Evolutionary conservation across 2,329 filamentous ascomycete species (phyloP), one percentile per base, ranked within the genome.

Genomic region (Fusarium sp.): DNA sequence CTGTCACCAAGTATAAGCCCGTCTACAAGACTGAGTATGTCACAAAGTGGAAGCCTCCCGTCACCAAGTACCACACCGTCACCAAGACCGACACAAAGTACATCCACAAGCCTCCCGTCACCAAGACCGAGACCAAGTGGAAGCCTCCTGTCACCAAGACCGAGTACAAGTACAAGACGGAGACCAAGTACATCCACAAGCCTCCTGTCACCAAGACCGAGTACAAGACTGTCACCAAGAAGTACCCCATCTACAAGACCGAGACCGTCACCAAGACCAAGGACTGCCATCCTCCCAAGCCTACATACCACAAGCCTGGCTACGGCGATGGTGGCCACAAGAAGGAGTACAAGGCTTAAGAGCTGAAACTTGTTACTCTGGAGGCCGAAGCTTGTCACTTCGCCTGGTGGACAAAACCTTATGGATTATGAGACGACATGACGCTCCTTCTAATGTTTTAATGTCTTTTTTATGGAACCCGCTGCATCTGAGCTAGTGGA

Each of bases 291-390:
- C 34, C 34, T 38, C 60, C 62, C 20, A 18, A 51, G 34, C 52
- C 60, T 25, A 51, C 52, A 3, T 4, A 63, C 58, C 46, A 62
- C 57, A 62, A 62, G 59, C 46, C 56, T 5, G n/a, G 25, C 18
- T 45, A 59, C 13, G 48, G 48, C n/a, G 48, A 27, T 29, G 58
- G 52, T 15, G 58, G 58, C 1, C 20, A 62, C 40, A 58, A 58
- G 53, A 58, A 64, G 43, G 62, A 49, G 13, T 65, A 65, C 60
- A 51, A 58, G 52, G 62, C 60, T 16, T 65, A 52, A 65, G n/a
- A 6, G 25, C 24, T 44, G 11, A 12, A 22, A 18, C 15, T 54
- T 20, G 12, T 8, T 9, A 16, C 7, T 8, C 8, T 12, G 11
- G 24, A 44, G 45, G 22, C 4, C n/a, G 9, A 44, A 45, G n/a